Conservation (phyloP, 805 yeast genomes). For the Kregervanrija pseudodelftensis region DNA sequence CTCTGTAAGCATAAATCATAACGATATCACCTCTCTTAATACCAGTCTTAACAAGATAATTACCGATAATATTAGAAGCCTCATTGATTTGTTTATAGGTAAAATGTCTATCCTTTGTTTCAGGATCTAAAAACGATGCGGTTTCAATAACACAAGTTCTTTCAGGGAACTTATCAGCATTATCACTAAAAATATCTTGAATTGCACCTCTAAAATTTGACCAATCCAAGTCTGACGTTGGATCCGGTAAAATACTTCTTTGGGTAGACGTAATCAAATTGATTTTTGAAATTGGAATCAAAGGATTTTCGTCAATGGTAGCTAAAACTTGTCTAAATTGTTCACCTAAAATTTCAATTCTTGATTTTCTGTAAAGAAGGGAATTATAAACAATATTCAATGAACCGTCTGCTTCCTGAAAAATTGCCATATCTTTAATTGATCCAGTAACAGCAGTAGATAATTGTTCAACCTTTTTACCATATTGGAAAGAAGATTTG, state of each 20-base stretch:
- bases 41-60: constrained; percentile 74
- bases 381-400: constrained; percentile 63
- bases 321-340: constrained; percentile 56
- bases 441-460: constrained; percentile 45
- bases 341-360: constrained; percentile 64
- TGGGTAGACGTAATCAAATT: constrained; percentile 68
- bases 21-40: constrained; percentile 89
- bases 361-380: constrained; percentile 59
- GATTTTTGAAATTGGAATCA: constrained; percentile 47
- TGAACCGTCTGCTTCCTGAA: constrained; percentile 28
- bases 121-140: constrained; percentile 52
- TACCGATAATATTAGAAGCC: constrained; percentile 90
- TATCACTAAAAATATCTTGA: constrained; percentile 87
- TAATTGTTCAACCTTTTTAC: constrained; percentile 30
- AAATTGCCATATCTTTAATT: constrained; percentile 58
- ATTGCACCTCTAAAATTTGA: constrained; percentile 87
- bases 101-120: constrained; percentile 59
- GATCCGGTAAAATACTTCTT: constrained; percentile 65
- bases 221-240: constrained; percentile 85
- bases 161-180: constrained; percentile 79
- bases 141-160: constrained; percentile 92
- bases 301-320: constrained; percentile 30
- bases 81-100: constrained; percentile 83
- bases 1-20: constrained; percentile 96
- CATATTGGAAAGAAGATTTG: constrained; percentile 50